Evolutionary conservation across 2,329 filamentous ascomycete genomes (phyloP).

Genomic region (Exophiala sp.): DNA sequence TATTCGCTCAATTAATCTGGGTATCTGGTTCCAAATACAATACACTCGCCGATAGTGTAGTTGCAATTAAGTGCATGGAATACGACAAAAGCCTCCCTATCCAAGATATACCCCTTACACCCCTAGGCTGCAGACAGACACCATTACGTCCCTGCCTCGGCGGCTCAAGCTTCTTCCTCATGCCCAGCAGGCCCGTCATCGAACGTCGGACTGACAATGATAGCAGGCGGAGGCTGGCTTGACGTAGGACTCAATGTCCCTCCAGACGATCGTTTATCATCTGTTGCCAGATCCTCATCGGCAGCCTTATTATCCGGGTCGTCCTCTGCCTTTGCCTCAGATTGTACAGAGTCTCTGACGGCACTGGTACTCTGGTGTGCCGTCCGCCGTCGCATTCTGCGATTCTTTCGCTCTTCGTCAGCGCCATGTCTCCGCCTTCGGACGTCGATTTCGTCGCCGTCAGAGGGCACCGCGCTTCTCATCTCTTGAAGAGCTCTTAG

Average conservation of each 20-base stretch:
- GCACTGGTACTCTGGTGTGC: conserved; percentile 39
- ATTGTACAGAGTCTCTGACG: conserved; percentile 26
- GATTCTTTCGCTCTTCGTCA: conserved; percentile 69
- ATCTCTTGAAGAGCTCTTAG: conserved; percentile 81
- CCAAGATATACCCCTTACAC: no score
- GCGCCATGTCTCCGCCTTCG: conserved; percentile 69
- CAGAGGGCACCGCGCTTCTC: conserved; percentile 53
- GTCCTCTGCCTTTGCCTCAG: conserved; percentile 18
- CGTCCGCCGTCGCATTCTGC: conserved; percentile 65
- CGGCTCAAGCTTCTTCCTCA: conserved; percentile 3
- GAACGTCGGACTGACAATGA: conserved; percentile 29
- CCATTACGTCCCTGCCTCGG: not conserved
- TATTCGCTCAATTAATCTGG: no score
- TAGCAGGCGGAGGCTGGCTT: conserved; percentile 23
- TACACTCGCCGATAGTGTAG: no score
- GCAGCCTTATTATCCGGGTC: conserved; percentile 8
- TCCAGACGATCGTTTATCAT: conserved; percentile 19
- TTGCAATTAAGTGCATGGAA: no score
- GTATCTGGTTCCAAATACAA: no score
- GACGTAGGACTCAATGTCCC: conserved; percentile 19
- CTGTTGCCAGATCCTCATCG: conserved; percentile 10
- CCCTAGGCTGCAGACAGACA: no score
- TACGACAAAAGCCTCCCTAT: no score
- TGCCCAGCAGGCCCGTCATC: conserved; percentile 16
- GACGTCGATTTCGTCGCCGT: conserved; percentile 52